phyloP scores from a whole-genome alignment of 176 grass and related monocot genomes.

The Oryza longistaminata region DNA sequence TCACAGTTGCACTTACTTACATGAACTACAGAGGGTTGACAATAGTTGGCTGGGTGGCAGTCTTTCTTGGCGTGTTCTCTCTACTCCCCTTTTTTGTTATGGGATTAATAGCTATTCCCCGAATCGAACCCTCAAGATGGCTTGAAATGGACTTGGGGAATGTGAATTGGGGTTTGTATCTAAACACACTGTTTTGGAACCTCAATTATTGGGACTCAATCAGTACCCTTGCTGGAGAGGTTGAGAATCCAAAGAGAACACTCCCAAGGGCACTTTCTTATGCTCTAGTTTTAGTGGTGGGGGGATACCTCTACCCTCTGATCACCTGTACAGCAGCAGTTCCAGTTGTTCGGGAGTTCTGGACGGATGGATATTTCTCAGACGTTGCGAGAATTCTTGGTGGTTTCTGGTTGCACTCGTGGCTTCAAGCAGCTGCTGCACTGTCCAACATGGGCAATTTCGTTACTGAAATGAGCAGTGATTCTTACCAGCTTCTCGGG shows the following conservation, averaged over 20 bases:
- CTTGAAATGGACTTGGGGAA: conserved; percentile 48
- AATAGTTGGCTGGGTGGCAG: conserved; percentile 78
- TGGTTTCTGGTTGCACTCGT: conserved; percentile 70
- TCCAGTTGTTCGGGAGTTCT: conserved; percentile 61
- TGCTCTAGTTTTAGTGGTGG: conserved; percentile 70
- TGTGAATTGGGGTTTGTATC: conserved; percentile 86
- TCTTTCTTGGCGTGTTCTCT: conserved; percentile 76
- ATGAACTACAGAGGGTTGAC: conserved; percentile 89
- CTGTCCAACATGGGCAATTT: conserved; percentile 94
- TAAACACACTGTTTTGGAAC: conserved; percentile 95
- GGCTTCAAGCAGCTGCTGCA: conserved; percentile 67
- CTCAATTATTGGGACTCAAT: conserved; percentile 99
- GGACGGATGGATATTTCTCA: conserved; percentile 87
- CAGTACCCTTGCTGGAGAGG: conserved; percentile 88
- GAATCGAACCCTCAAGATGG: conserved; percentile 69
- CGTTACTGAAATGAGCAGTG: conserved; percentile 88
- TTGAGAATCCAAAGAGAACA: conserved; percentile 73
- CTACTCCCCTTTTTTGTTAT: conserved; percentile 81
- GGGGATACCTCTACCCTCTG: conserved; percentile 75
- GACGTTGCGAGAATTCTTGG: conserved; percentile 62
- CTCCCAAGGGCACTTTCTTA: conserved; percentile 79
- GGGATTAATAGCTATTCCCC: conserved; percentile 73
- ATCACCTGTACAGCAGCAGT: conserved; percentile 70
- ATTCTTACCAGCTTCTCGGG: conserved; percentile 81
- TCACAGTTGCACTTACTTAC: conserved; percentile 78